Percentiles rank a stretch among this genome's conserved stretches.
Evolutionary conservation across 257 asterid species (phyloP).

Genomic region (Scutellaria minor): DNA sequence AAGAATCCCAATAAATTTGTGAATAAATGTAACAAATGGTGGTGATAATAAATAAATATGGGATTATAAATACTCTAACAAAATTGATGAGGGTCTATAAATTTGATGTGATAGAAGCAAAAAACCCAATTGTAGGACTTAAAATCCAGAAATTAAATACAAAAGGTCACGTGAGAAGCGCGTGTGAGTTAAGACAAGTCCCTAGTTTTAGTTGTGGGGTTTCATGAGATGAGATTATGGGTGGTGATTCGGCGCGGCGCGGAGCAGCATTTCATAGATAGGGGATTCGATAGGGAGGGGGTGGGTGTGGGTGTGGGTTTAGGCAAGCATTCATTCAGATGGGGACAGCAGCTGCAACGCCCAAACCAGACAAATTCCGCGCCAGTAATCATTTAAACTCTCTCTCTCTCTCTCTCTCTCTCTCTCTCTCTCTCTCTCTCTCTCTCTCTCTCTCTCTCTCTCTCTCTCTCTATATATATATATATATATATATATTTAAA

Average conservation of each 20-base stretch:
- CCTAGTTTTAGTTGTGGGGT: too few species aligned
- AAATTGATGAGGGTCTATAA: constrained; percentile 20
- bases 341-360: constrained; percentile 37
- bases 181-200: constrained; percentile 16
- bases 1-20: not conserved
- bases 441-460: not conserved
- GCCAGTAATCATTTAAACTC: constrained; percentile 31
- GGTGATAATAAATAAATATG: not conserved
- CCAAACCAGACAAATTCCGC: constrained; percentile 32
- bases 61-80: too few species aligned
- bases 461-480: not conserved
- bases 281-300: too few species aligned
- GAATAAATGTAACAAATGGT: not conserved
- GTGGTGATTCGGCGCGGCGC: not conserved
- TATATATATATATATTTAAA: too few species aligned
- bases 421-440: too few species aligned
- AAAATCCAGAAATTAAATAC: not conserved
- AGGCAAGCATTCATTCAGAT: constrained; percentile 23
- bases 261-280: not conserved
- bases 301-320: too few species aligned
- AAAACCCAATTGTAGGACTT: not conserved
- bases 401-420: not conserved
- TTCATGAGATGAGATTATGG: not conserved
- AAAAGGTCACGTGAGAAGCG: constrained; percentile 34
- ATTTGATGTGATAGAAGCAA: constrained; percentile 30